Percentiles rank a stretch among this genome's conserved stretches.
Evolutionary conservation across 2,329 filamentous ascomycete genomes (phyloP).

Genomic region (Aspergillus neotritici): DNA sequence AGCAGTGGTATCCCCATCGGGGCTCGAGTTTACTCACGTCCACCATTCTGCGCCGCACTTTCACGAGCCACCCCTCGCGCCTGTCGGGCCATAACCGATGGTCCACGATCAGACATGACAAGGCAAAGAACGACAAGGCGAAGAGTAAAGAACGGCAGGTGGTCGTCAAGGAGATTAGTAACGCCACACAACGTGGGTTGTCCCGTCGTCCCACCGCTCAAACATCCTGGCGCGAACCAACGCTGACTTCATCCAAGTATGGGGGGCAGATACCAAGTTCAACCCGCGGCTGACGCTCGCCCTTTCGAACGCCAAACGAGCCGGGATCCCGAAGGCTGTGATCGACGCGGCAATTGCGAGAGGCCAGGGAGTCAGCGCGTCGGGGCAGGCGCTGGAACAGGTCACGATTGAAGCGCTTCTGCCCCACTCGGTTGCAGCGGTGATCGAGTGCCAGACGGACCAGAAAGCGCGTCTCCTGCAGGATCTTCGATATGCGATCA

Average conservation of each 20-base stretch:
- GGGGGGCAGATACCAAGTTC: slow-evolving; percentile 64
- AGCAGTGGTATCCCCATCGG: not conserved
- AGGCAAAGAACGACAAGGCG: slow-evolving; percentile 70
- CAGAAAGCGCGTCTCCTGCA: slow-evolving; percentile 67
- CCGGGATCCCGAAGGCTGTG: slow-evolving; percentile 72
- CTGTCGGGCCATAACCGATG: slow-evolving; percentile 81
- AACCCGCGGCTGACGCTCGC: slow-evolving; percentile 72
- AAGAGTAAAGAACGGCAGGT: slow-evolving; percentile 66
- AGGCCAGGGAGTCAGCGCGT: slow-evolving; percentile 74
- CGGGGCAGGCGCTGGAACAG: slow-evolving; percentile 69
- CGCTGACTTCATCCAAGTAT: slow-evolving; percentile 48
- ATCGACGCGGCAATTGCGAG: slow-evolving; percentile 84
- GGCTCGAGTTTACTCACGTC: too few relatives aligned
- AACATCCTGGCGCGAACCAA: not conserved
- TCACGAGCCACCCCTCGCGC: slow-evolving; percentile 43
- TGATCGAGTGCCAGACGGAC: slow-evolving; percentile 83
- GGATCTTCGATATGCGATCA: slow-evolving; percentile 66
- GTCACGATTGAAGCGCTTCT: slow-evolving; percentile 76
- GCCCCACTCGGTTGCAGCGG: slow-evolving; percentile 65
- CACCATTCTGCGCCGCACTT: slow-evolving; percentile 35
- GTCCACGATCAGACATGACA: slow-evolving; percentile 95
- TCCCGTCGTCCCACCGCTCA: too few relatives aligned
- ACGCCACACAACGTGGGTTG: slow-evolving; percentile 64
- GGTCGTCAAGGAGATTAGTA: slow-evolving; percentile 67
- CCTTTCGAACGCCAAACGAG: slow-evolving; percentile 74